Percentiles rank a stretch among this genome's conserved stretches.
Conservation (phyloP, 1,284 basidiomycete genomes). For the Rhodotorula sp. region DNA sequence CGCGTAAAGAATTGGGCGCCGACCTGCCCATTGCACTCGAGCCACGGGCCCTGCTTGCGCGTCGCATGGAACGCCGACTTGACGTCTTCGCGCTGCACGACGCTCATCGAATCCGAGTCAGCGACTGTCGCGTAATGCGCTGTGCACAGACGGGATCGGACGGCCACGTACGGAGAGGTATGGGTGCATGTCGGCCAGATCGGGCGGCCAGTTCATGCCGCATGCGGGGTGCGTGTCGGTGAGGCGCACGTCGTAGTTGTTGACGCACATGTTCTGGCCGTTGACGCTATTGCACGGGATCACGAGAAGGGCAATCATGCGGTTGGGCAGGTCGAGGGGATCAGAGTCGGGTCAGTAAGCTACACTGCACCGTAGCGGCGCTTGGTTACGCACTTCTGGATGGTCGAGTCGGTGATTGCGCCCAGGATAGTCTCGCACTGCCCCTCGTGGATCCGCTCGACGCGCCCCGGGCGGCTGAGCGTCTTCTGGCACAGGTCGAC, state of each 20-base stretch:
- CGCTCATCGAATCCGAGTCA: background rate
- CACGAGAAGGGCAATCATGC: background rate
- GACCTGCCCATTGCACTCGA: slow-evolving; percentile 78
- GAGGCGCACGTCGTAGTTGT: slow-evolving; percentile 91
- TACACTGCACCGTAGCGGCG: background rate
- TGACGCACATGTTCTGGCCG: slow-evolving; percentile 76
- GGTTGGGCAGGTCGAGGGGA: too few relatives aligned
- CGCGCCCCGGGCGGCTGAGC: slow-evolving; percentile 46
- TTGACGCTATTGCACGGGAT: slow-evolving; percentile 60
- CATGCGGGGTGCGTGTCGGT: slow-evolving; percentile 84
- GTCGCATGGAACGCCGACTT: slow-evolving; percentile 78
- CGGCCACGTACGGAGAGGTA: slow-evolving; percentile 72
- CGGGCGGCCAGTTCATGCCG: slow-evolving; percentile 98
- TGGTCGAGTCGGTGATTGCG: slow-evolving; percentile 63
- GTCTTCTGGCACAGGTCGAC: slow-evolving; percentile 65
- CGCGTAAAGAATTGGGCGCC: slow-evolving; percentile 64
- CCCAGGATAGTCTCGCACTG: slow-evolving; percentile 69
- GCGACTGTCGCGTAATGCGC: background rate
- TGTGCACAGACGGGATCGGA: background rate
- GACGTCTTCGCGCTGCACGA: slow-evolving; percentile 70
- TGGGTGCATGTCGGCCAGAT: slow-evolving; percentile 70
- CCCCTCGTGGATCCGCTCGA: slow-evolving; percentile 62
- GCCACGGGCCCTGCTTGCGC: slow-evolving; percentile 77
- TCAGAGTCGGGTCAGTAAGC: background rate
- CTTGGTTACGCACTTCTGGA: slow-evolving; percentile 62